A percentile compares a stretch with the other conserved stretches of the same genome.
phyloP scores from a whole-genome alignment of 2,329 filamentous ascomycete genomes.

The Venturia asperata region DNA sequence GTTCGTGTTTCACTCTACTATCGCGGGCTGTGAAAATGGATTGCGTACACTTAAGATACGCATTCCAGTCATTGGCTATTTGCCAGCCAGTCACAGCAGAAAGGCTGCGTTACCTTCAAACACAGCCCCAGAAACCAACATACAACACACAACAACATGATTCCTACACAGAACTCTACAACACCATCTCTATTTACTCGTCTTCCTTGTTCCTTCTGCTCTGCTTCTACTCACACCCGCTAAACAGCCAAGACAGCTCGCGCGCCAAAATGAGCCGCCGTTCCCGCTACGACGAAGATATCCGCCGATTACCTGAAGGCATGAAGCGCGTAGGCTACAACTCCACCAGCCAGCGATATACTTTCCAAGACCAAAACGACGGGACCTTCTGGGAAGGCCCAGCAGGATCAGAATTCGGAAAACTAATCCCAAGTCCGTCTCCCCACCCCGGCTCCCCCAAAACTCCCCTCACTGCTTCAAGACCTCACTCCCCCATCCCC shows the following conservation, averaged over 20 bases:
- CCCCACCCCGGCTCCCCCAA: too few relatives aligned
- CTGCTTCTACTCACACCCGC: background rate
- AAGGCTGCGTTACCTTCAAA: background rate
- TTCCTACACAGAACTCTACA: background rate
- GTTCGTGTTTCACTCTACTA: background rate
- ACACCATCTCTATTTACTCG: background rate
- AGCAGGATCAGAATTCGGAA: conserved; percentile 47
- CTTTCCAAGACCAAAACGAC: conserved; percentile 41
- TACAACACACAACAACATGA: background rate
- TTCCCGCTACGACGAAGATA: conserved; percentile 30
- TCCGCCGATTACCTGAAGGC: conserved; percentile 49
- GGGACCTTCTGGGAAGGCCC: conserved; percentile 47
- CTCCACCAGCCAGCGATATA: conserved; percentile 48
- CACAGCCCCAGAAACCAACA: background rate
- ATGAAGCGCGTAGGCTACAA: conserved; percentile 52
- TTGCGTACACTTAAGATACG: background rate
- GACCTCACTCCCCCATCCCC: background rate
- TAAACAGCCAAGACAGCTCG: background rate
- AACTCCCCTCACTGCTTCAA: too few relatives aligned
- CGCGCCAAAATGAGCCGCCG: background rate
- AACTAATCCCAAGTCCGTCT: conserved; percentile 28
- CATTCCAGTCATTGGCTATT: background rate
- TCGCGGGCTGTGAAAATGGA: background rate
- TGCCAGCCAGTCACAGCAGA: background rate
- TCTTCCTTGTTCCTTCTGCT: background rate